A percentile compares a stretch with the other conserved stretches of the same genome.
phyloP scores from a whole-genome alignment of 345 rosid genomes.

The Gossypium longicalyx region DNA sequence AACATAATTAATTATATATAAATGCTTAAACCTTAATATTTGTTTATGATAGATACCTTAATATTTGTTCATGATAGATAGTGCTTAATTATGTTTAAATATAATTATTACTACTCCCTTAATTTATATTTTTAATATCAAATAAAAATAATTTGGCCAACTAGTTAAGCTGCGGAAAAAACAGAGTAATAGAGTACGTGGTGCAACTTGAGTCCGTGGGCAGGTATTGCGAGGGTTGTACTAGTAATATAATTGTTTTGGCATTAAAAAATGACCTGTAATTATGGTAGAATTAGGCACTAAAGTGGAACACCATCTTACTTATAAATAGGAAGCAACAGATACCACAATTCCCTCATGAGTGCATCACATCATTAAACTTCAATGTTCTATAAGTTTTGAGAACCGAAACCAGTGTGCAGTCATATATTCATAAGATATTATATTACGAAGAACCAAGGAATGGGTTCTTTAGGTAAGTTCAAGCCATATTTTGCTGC shows the following conservation, averaged over 20 bases:
- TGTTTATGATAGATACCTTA: too few species aligned
- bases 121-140: too few species aligned
- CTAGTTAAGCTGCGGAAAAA: too few species aligned
- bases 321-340: neutral
- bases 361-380: neutral
- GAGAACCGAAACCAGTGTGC: neutral
- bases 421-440: neutral
- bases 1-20: too few species aligned
- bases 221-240: neutral
- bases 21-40: too few species aligned
- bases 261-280: neutral
- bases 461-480: slow-evolving; percentile 24
- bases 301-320: neutral
- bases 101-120: too few species aligned
- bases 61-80: too few species aligned
- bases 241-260: neutral
- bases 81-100: too few species aligned
- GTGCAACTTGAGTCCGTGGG: too few species aligned
- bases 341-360: slow-evolving; percentile 3
- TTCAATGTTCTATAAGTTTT: slow-evolving; percentile 1
- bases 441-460: slow-evolving; percentile 17
- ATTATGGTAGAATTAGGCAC: neutral
- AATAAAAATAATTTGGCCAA: too few species aligned
- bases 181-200: too few species aligned
- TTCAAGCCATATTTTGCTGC: slow-evolving; percentile 61